Percentiles rank a stretch among this genome's conserved stretches.
Conservation (phyloP, 2,329 filamentous ascomycete genomes). For the Fusarium sp. region DNA sequence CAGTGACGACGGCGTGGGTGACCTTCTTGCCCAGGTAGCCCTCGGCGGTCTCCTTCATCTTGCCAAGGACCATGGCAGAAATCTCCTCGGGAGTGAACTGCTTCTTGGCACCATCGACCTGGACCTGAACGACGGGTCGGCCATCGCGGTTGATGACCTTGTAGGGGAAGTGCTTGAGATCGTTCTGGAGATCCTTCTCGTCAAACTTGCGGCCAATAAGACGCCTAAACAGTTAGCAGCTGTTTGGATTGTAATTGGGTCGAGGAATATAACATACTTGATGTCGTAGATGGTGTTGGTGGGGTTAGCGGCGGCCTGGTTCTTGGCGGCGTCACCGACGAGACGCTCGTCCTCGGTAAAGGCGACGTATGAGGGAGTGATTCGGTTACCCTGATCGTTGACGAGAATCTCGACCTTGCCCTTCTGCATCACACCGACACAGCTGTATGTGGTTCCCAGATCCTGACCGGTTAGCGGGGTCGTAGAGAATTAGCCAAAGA, state of each 20-base stretch:
- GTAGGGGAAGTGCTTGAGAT: constrained; percentile 99
- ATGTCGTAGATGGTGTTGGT: constrained; percentile 81
- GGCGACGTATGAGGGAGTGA: constrained; percentile 93
- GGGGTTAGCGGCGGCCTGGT: constrained; percentile 88
- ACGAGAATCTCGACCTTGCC: constrained; percentile 95
- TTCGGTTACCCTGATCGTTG: constrained; percentile 97
- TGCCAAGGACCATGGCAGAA: constrained; percentile 83
- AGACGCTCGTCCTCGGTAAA: constrained; percentile 98
- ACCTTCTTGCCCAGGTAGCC: constrained; percentile 84
- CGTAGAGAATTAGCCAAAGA: background rate
- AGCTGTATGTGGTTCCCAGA: constrained; percentile 89
- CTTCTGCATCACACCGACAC: constrained; percentile 95
- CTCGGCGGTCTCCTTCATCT: constrained; percentile 89
- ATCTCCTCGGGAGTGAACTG: constrained; percentile 84
- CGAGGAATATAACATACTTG: constrained; percentile 79
- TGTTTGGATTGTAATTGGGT: background rate
- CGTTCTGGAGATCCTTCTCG: constrained; percentile 89
- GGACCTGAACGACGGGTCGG: constrained; percentile 86
- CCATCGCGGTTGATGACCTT: constrained; percentile 89
- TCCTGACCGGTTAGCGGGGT: constrained; percentile 58
- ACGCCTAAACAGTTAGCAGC: constrained; percentile 65
- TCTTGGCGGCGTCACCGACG: constrained; percentile 97
- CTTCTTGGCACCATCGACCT: constrained; percentile 73
- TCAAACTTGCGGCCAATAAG: constrained; percentile 86
- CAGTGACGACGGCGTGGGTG: constrained; percentile 90